Base-by-base conservation (phyloP, 805 yeast species). In the Metschnikowia continentalis region DNA sequence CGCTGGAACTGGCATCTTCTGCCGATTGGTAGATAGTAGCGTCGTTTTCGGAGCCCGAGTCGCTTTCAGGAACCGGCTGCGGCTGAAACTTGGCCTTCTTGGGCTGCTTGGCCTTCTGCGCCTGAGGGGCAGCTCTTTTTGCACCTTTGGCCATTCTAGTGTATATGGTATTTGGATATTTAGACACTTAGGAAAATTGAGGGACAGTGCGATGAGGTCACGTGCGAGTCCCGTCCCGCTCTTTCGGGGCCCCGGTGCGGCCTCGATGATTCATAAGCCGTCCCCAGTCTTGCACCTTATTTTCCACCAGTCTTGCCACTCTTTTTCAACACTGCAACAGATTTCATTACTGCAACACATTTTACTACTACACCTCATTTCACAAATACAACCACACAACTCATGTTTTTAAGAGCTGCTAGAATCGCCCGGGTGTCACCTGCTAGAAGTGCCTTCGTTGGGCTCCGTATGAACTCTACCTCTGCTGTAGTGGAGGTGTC, bases 401-500 rank as follows among this genome's bases (percentile, higher is more conserved):
- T 17, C 42, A 44, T 44, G 47, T n/a, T 44, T 44, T 35, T 44
- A 7, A 44, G 41, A 44, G 40, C 46, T 32, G 19, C 38, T n/a
- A 43, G 46, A 35, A 14, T 17, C 35, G 35, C 36, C 37, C 19
- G 46, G 14, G 13, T 20, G 5, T 19, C 37, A 14, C 35, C 36
- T 13, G 32, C 37, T 26, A 35, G 41, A 44, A 14, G 39, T 23
- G 22, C 44, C 32, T 22, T 37, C 13, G 32, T 13, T 19, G 30
- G 33, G 19, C 42, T 48, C 35, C 53, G 57, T 11, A 51, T 54
- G 54, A 53, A 54, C 50, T 55, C 60, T 33, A 26, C 55, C 15
- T 52, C 63, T 15, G 62, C 60, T 8, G 67, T 71, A 22, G 57
- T 61, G 32, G 76, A 71, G 50, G 48, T 71, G 35, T 46, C 55